Evolutionary conservation across 2,329 filamentous ascomycete species (phyloP).

Genomic region (Huntiella savannae): DNA sequence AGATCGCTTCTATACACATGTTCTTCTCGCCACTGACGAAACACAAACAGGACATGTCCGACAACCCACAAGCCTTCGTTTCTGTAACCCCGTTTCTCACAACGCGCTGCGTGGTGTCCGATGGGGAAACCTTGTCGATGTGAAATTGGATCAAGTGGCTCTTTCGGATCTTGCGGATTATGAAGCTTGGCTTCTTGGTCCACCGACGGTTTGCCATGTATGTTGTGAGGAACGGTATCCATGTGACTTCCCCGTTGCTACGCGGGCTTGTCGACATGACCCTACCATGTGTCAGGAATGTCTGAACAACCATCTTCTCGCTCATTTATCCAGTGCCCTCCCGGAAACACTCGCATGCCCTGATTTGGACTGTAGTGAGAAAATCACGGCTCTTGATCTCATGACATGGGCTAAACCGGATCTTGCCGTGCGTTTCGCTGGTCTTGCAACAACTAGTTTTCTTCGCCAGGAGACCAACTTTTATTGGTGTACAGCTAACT

Average conservation of each 20-base stretch:
- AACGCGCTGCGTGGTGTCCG: not conserved
- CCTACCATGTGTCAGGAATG: constrained; percentile 4
- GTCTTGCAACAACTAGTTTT: constrained; percentile 17
- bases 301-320: constrained; percentile 5
- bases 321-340: not conserved
- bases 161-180: not conserved
- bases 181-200: constrained; percentile 9
- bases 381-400: not conserved
- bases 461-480: constrained; percentile 18
- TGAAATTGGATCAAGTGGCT: not conserved
- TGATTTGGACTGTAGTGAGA: not conserved
- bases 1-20: constrained; percentile 1
- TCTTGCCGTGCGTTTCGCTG: constrained; percentile 17
- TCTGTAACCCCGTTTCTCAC: not conserved
- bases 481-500: constrained; percentile 20
- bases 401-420: constrained; percentile 4
- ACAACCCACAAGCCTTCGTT: not conserved
- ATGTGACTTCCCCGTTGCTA: constrained; percentile 4
- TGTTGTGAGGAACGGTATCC: constrained; percentile 7
- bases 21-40: not conserved
- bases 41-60: not conserved
- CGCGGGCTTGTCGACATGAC: constrained; percentile 1
- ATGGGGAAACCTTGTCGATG: constrained; percentile 9
- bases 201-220: not conserved
- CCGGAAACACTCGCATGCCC: constrained; percentile 6